Evolutionary conservation across 2,329 filamentous ascomycete genomes (phyloP), one percentile per base, ranked within the genome.

Genomic region (Fusarium xylarioides): DNA sequence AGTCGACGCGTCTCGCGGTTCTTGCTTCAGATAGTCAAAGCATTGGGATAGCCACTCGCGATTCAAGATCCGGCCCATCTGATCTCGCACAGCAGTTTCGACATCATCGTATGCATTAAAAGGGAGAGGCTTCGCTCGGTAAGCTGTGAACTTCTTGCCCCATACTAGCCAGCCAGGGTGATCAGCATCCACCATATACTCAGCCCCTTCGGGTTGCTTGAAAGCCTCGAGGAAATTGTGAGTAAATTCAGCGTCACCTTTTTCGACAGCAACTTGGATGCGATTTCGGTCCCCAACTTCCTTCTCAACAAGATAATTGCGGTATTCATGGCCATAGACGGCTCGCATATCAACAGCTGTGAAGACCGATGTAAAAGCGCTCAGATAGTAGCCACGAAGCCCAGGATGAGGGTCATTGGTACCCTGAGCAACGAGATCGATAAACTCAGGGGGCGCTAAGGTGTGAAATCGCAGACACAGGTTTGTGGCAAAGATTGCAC

Each of bases 111-210:
- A 99, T 49, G 82, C 83, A 43, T 86, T 89, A 82, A 85, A 97
- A 78, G 82, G 91, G 82, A 80, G 84, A 72, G 95, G 90, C 58
- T 93, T 91, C 6, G 92, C 90, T 68, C 91, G 90, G 80, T 92
- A 95, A 0, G 92, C 96, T 19, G 91, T 91, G 86, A 98, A 95
- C 37, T 88, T 90, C 81, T 96, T 94, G 58, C 92, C 93, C 96
- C 96, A 99, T 1, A 97, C 95, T 23, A 99, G 87, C 97, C 97
- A 99, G 37, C 96, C 96, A 9, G 95, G 94, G 79, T 97, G 93
- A 79, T 98, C 95, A 61, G 91, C 89, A 79, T 99, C 96, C 50
- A 98, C 91, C 80, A 95, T 97, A 81, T 97, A 97, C 71, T 97
- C 91, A 1, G 94, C 91, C 38, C 74, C 70, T 28, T 81, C 78